Conservation (phyloP, 116 monocot species). For the Posidonia oceanica region DNA sequence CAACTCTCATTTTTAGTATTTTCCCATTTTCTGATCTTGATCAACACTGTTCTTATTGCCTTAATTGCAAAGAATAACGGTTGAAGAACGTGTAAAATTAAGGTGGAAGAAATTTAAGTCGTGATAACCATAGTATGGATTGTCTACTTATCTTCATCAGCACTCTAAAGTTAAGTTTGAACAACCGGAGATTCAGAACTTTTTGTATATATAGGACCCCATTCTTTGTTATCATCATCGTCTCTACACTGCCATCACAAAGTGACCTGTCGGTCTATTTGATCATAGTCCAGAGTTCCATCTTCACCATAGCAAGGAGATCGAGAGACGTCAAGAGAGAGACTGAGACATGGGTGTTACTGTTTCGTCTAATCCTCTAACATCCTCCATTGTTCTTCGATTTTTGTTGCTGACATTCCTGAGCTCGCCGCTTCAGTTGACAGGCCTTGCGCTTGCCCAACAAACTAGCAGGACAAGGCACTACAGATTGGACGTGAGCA, state of each 20-base stretch:
- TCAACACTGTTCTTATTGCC: too few species aligned
- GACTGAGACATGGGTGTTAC: neutral
- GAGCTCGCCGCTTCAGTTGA: neutral
- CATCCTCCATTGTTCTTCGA: neutral
- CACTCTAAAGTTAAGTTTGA: slow-evolving; percentile 2
- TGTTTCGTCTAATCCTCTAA: neutral
- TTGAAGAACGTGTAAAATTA: too few species aligned
- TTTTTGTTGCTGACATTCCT: neutral
- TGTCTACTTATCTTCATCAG: neutral
- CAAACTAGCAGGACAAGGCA: slow-evolving; percentile 2
- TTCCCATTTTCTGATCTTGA: too few species aligned
- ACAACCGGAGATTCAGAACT: neutral
- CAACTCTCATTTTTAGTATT: too few species aligned
- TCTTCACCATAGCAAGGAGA: neutral
- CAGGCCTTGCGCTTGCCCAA: neutral
- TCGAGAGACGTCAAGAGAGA: neutral
- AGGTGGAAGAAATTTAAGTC: too few species aligned
- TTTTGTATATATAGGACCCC: neutral
- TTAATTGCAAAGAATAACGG: too few species aligned
- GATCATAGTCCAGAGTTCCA: neutral
- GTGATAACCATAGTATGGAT: too few species aligned
- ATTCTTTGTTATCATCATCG: neutral
- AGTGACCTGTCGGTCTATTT: too few species aligned
- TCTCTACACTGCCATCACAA: neutral
- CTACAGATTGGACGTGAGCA: slow-evolving; percentile 7